These are phyloP conservation scores for Sarocladiaceae sp. DNA, from an alignment of 2,329 filamentous ascomycete genomes.

Conservation along the genomic window DNA sequence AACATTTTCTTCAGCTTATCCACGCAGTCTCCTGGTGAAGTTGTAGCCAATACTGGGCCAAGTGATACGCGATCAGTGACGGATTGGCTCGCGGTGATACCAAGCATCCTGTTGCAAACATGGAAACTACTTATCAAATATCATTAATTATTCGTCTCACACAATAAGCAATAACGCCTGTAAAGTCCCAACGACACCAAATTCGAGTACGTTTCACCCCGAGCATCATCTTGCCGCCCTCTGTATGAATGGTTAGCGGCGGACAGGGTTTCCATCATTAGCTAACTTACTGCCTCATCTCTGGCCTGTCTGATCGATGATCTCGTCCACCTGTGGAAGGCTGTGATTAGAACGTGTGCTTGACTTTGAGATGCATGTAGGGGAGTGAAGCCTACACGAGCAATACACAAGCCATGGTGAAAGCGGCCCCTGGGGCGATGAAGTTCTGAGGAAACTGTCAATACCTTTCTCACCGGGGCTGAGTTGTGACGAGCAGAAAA, in stretches of 20 bases:
- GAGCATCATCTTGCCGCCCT: background rate
- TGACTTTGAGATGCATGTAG: no score
- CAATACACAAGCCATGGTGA: conserved; percentile 49
- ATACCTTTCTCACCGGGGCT: background rate
- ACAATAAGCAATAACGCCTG: no score
- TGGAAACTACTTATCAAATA: background rate
- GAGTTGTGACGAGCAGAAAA: background rate
- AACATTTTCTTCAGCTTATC: no score
- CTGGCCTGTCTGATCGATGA: conserved; percentile 36
- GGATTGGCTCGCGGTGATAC: no score
- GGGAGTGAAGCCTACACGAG: conserved; percentile 34
- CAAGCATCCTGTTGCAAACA: no score
- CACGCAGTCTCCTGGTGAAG: no score
- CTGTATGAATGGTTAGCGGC: background rate
- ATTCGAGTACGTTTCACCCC: background rate
- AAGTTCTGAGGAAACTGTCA: conserved; percentile 29
- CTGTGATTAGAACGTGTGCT: background rate
- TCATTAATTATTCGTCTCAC: background rate
- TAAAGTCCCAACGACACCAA: no score
- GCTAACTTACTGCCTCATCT: conserved; percentile 24
- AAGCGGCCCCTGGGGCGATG: conserved; percentile 47
- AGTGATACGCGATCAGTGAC: no score
- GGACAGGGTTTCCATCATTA: background rate
- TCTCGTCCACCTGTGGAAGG: conserved; percentile 39
- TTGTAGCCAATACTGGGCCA: no score